Conservation (phyloP, 345 rosid species). For the Theobroma cacao region DNA sequence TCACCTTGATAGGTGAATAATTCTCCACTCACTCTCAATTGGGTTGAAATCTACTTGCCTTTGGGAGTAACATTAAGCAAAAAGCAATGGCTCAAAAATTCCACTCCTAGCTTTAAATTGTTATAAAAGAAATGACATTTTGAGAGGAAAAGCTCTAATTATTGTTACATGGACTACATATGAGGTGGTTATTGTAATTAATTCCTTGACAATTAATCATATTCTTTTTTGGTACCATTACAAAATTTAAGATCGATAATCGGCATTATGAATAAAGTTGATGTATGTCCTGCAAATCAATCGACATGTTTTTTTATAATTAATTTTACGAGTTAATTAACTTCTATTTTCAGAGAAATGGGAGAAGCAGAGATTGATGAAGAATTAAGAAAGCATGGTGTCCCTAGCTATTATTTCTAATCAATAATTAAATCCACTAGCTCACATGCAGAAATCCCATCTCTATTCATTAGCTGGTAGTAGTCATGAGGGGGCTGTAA, state of each 20-base stretch:
- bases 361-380: background rate
- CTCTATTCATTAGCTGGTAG: background rate
- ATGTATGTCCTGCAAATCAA: too few relatives aligned
- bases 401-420: background rate
- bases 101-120: too few relatives aligned
- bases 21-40: background rate
- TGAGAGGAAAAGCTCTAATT: too few relatives aligned
- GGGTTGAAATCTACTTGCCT: background rate
- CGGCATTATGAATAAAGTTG: too few relatives aligned
- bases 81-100: background rate
- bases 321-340: too few relatives aligned
- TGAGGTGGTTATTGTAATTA: too few relatives aligned
- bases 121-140: too few relatives aligned
- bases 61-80: background rate
- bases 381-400: background rate
- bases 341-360: background rate
- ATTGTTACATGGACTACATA: too few relatives aligned
- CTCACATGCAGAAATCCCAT: background rate
- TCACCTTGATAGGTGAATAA: background rate
- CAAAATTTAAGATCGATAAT: too few relatives aligned
- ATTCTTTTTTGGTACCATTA: too few relatives aligned
- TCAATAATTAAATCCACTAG: slow-evolving; percentile 3
- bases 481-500: background rate
- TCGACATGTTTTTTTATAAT: too few relatives aligned
- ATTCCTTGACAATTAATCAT: too few relatives aligned